Percentiles rank a stretch among this genome's conserved stretches.
phyloP scores from a whole-genome alignment of 129 eudicot species.

The Flaveria robusta region DNA sequence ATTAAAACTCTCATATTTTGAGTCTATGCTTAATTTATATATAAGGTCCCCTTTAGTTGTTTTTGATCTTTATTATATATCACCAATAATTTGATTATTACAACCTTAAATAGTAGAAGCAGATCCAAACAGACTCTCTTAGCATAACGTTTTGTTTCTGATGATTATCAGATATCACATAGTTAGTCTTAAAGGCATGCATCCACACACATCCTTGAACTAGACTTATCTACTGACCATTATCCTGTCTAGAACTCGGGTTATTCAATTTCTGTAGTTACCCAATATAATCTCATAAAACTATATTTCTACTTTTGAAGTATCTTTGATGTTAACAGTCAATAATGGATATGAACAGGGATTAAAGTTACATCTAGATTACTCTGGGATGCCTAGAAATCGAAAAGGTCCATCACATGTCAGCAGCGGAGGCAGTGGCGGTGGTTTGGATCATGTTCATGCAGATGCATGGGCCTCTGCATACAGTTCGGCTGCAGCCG shows the following conservation, averaged over 20 bases:
- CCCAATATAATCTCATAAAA: neutral
- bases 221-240: neutral
- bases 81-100: too few relatives aligned
- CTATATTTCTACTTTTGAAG: neutral
- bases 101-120: neutral
- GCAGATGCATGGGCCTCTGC: constrained; percentile 97
- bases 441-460: constrained; percentile 65
- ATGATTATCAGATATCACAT: neutral
- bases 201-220: neutral
- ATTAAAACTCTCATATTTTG: neutral
- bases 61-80: too few relatives aligned
- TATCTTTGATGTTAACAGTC: constrained; percentile 16
- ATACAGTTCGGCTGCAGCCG: constrained; percentile 88
- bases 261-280: neutral
- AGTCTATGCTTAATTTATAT: neutral
- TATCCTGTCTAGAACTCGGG: neutral
- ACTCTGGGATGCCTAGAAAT: constrained; percentile 54
- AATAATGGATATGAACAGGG: constrained; percentile 52
- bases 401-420: constrained; percentile 39
- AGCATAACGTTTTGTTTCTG: neutral
- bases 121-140: neutral
- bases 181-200: neutral
- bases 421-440: constrained; percentile 27
- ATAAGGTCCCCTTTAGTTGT: neutral
- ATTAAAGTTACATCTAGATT: constrained; percentile 74